Evolutionary conservation across 75 land plant species (phyloP), one percentile per base, ranked within the genome.

Genomic region (Pinus tabuliformis): DNA sequence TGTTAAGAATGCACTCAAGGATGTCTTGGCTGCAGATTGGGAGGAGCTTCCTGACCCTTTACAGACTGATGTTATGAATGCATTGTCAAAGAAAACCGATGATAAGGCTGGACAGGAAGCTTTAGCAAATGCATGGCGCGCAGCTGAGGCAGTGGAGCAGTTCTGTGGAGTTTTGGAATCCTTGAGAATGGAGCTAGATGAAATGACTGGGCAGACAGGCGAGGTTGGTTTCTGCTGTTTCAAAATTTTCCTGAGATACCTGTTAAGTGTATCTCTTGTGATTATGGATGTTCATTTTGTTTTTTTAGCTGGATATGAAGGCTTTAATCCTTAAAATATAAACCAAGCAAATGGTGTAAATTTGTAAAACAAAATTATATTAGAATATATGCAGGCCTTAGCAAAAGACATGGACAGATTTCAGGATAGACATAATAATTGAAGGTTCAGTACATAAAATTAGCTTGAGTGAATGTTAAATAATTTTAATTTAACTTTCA

Each of bases 111-210:
- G 89, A 9, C 77, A 91, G 64, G 94, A 88, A 58, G 84, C 81
- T 39, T 66, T 94, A 81, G 70, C 80, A 36, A 90, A 87, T 84
- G 90, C 87, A 58, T 90, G 90, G 78, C 85, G 89, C 64, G 87
- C 99, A 56, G 98, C 99, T 73, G 91, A 87, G 76, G 99, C 99
- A 22, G 89, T 86, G 33, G 95, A 87, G 75, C 85, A 88, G 65
- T 94, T 96, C 76, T 57, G 64, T 58, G 98, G 89, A 5, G 81
- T 76, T n/a, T 73, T 96, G 64, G 82, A 85, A 21, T 76, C 83
- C 56, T 64, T 94, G 61, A 89, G 86, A 75, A 92, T 91, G 95
- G 92, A 87, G 58, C 58, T 94, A 78, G 89, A 92, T 79, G 99
- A 96, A 45, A 72, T 80, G 28, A 78, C 76, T 80, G 99, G 99